phyloP scores from a whole-genome alignment of 2,329 filamentous ascomycete genomes.

The Talaromyces pinophilus region DNA sequence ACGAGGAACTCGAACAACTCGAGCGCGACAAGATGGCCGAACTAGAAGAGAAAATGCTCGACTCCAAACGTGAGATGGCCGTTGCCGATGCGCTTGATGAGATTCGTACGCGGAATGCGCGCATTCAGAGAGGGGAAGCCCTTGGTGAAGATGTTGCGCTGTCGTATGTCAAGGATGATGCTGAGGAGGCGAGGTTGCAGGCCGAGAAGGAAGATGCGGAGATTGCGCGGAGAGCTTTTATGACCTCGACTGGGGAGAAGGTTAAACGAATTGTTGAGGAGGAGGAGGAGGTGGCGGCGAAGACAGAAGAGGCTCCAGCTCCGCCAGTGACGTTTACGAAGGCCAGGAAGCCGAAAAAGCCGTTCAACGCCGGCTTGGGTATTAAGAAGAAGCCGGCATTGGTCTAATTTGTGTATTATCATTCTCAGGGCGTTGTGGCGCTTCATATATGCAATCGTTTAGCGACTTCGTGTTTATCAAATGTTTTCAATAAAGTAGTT shows the following conservation, averaged over 20 bases:
- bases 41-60: constrained; percentile 86
- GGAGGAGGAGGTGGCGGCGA: constrained; percentile 39
- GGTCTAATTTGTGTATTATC: constrained; percentile 2
- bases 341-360: constrained; percentile 83
- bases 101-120: constrained; percentile 86
- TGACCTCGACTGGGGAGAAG: constrained; percentile 58
- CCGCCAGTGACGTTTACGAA: constrained; percentile 69
- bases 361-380: constrained; percentile 70
- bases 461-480: background rate
- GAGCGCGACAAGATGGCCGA: constrained; percentile 94
- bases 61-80: constrained; percentile 93
- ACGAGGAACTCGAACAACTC: constrained; percentile 62
- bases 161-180: constrained; percentile 59
- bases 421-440: background rate
- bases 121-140: constrained; percentile 74
- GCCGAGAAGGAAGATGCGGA: constrained; percentile 83
- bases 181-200: constrained; percentile 60
- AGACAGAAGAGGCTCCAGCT: constrained; percentile 26
- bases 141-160: constrained; percentile 60
- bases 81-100: constrained; percentile 95
- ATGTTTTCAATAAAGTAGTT: background rate
- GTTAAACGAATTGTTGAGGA: constrained; percentile 56
- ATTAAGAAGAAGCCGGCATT: constrained; percentile 74
- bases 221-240: constrained; percentile 76
- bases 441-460: background rate